phyloP scores from a whole-genome alignment of 1,139 yeast genomes.

The Lodderomyces jiufengensis region DNA sequence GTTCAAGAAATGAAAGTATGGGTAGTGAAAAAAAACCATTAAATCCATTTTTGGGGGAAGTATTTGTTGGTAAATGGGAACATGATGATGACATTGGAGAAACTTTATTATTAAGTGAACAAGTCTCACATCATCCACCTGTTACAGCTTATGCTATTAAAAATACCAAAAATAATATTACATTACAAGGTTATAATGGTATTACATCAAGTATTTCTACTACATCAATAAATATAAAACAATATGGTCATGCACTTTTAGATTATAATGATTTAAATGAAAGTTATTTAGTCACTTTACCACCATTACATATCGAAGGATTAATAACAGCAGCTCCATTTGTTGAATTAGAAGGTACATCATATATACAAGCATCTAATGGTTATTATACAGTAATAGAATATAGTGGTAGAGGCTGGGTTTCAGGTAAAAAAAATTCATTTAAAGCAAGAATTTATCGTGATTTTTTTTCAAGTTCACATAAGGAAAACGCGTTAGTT shows the following conservation, averaged over 20 bases:
- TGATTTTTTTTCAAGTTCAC: conserved; percentile 43
- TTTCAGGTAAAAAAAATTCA: conserved; percentile 91
- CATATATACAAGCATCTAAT: conserved; percentile 74
- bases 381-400: conserved; percentile 77
- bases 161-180: conserved; percentile 66
- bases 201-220: conserved; percentile 81
- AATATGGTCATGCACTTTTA: conserved; percentile 84
- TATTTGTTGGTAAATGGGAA: conserved; percentile 84
- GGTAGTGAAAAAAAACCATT: conserved; percentile 95
- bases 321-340: conserved; percentile 85
- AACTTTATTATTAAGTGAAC: conserved; percentile 77
- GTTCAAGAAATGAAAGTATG: conserved; percentile 84
- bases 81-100: conserved; percentile 58
- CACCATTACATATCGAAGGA: conserved; percentile 95
- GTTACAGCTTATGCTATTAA: conserved; percentile 81
- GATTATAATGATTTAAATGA: conserved; percentile 60
- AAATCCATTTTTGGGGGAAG: conserved; percentile 91
- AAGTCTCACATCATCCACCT: conserved; percentile 95
- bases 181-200: conserved; percentile 84
- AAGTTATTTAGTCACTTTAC: conserved; percentile 77
- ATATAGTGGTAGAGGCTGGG: conserved; percentile 89
- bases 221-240: conserved; percentile 75
- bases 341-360: conserved; percentile 82
- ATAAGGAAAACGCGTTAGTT: conserved; percentile 64
- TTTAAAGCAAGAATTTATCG: conserved; percentile 80